phyloP scores from a whole-genome alignment of 192 early-diverging fungal species.

The Podila epigama region DNA sequence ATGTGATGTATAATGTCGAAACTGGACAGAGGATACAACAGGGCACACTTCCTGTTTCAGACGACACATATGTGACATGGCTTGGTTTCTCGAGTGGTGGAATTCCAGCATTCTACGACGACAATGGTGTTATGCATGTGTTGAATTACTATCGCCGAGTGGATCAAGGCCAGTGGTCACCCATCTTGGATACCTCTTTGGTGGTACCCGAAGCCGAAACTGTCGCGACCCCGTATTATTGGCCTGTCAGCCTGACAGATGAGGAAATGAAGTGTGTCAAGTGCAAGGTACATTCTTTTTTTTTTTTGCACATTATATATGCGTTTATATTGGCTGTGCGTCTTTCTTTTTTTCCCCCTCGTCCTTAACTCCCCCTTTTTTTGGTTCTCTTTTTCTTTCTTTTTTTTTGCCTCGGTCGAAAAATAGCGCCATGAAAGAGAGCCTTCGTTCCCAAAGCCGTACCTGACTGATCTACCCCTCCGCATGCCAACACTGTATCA shows the following conservation, averaged over 20 bases:
- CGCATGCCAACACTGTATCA: constrained; percentile 25
- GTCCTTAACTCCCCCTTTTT: too few relatives aligned
- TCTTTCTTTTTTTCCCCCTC: too few relatives aligned
- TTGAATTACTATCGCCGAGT: constrained; percentile 74
- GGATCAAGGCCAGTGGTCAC: constrained; percentile 79
- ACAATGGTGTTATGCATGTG: constrained; percentile 74
- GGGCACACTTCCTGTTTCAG: constrained; percentile 71
- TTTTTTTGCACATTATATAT: too few relatives aligned
- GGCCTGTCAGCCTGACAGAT: constrained; percentile 86
- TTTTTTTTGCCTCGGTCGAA: too few relatives aligned
- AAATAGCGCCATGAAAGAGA: constrained; percentile 57
- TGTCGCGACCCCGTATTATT: constrained; percentile 63
- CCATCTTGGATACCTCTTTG: constrained; percentile 73
- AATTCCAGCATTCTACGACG: constrained; percentile 82
- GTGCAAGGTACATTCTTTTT: constrained; percentile 61
- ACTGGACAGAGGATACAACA: constrained; percentile 57
- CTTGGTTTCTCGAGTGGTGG: constrained; percentile 83
- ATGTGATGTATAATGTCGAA: constrained; percentile 69
- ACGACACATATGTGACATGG: constrained; percentile 74
- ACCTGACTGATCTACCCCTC: constrained; percentile 23
- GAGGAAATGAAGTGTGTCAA: constrained; percentile 75
- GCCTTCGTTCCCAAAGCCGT: constrained; percentile 77
- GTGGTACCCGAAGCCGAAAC: constrained; percentile 17
- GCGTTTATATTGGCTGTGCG: too few relatives aligned
- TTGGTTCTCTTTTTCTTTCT: too few relatives aligned